phyloP scores from a whole-genome alignment of 1,284 basidiomycete genomes.

The Melampsora medusae region DNA sequence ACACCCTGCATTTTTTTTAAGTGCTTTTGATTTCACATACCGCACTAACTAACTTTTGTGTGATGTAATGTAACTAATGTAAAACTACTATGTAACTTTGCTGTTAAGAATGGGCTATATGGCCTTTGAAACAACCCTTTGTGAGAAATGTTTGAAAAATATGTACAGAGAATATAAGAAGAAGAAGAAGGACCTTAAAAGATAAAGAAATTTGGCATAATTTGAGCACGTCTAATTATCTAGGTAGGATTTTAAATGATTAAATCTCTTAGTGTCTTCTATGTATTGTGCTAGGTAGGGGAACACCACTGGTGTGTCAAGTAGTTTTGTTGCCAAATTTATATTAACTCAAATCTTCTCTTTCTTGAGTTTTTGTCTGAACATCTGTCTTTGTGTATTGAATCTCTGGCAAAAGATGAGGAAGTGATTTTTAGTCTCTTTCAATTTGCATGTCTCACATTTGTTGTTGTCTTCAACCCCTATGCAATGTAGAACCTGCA shows the following conservation, averaged over 20 bases:
- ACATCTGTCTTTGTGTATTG: too few relatives aligned
- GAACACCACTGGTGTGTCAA: neutral
- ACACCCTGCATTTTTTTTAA: neutral
- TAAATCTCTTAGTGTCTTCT: neutral
- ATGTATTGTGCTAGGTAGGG: neutral
- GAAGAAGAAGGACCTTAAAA: neutral
- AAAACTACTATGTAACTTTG: neutral
- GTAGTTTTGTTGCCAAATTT: too few relatives aligned
- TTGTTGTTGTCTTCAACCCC: too few relatives aligned
- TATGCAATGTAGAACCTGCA: too few relatives aligned
- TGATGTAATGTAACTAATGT: neutral
- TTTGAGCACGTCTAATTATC: neutral
- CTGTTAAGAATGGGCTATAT: neutral
- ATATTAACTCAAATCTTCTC: too few relatives aligned
- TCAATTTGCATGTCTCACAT: too few relatives aligned
- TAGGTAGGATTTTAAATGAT: neutral
- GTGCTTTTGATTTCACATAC: slow-evolving; percentile 2
- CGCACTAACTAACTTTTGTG: neutral
- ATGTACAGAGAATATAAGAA: neutral
- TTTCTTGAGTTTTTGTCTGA: too few relatives aligned
- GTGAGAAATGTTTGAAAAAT: neutral
- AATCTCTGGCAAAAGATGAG: too few relatives aligned
- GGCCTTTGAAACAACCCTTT: neutral
- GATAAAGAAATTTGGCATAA: neutral
- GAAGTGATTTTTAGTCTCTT: too few relatives aligned